Percentiles rank a stretch among this genome's conserved stretches.
phyloP scores from a whole-genome alignment of 306 rosid genomes.

The Gastrolobium bilobum region DNA sequence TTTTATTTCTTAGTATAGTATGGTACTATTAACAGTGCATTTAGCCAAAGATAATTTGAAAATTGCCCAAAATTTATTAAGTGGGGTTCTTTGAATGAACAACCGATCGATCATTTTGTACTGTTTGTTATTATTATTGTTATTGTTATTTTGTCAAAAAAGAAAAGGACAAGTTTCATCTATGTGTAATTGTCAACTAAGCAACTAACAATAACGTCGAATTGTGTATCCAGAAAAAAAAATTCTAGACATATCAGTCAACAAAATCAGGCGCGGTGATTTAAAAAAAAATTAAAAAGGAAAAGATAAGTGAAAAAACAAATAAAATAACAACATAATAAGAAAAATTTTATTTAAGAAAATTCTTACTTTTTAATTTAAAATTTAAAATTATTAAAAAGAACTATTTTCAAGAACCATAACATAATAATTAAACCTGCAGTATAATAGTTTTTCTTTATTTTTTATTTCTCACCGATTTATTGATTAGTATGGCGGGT shows the following conservation, averaged over 20 bases:
- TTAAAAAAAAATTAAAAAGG: neutral
- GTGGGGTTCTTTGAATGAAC: conserved; percentile 29
- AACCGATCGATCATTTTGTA: neutral
- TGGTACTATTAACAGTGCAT: neutral
- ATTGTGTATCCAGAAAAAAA: conserved; percentile 1
- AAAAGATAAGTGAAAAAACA: neutral
- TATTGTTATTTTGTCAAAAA: too few species aligned
- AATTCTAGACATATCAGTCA: conserved; percentile 49
- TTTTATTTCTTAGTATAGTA: neutral
- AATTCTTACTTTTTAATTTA: neutral
- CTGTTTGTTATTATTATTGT: neutral
- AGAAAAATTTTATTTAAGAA: neutral
- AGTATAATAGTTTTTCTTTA: too few species aligned
- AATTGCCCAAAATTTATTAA: conserved; percentile 8
- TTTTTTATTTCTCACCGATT: too few species aligned
- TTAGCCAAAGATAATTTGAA: neutral
- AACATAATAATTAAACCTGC: neutral
- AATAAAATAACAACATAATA: neutral
- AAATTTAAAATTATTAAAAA: neutral
- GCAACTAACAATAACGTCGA: conserved; percentile 48
- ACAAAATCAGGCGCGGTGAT: conserved; percentile 56
- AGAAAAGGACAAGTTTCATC: neutral
- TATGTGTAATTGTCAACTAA: conserved; percentile 24
- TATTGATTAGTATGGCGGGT: too few species aligned
- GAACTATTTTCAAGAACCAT: neutral